These are phyloP conservation scores for Globisporangium canariense DNA, from an alignment of 352 stramenopile genomes.

Conservation along the genomic window DNA sequence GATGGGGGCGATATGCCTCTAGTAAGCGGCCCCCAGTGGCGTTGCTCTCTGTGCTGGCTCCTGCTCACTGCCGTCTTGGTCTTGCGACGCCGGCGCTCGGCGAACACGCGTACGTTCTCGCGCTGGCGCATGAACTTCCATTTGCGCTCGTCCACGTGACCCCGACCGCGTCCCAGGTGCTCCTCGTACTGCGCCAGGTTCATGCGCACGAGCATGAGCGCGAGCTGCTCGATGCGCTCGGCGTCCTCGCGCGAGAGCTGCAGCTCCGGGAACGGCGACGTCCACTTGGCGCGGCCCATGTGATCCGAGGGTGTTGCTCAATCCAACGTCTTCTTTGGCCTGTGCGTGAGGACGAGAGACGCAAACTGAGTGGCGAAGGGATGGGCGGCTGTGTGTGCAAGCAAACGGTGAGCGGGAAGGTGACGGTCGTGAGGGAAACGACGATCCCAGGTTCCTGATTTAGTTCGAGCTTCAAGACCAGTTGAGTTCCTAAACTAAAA, in stretches of 20 bases:
- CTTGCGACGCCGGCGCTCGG: slow-evolving; percentile 17
- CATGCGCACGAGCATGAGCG: slow-evolving; percentile 27
- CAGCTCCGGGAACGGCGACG: slow-evolving; percentile 28
- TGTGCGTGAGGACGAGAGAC: background rate
- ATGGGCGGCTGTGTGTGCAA: background rate
- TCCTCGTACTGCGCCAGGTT: slow-evolving; percentile 30
- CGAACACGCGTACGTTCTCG: slow-evolving; percentile 31
- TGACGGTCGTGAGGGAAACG: too few relatives aligned
- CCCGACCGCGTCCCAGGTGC: slow-evolving; percentile 21
- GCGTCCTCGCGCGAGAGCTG: slow-evolving; percentile 22
- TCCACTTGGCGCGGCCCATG: slow-evolving; percentile 16
- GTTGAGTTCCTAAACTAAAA: too few relatives aligned
- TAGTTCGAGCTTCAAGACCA: too few relatives aligned
- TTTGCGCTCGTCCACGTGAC: slow-evolving; percentile 21
- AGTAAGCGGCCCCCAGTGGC: background rate
- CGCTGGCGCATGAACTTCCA: slow-evolving; percentile 43
- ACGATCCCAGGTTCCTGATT: background rate
- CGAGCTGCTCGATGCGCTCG: slow-evolving; percentile 27
- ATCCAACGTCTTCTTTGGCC: too few relatives aligned
- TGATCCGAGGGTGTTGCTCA: background rate
- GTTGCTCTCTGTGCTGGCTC: background rate
- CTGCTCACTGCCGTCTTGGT: background rate
- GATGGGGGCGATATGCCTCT: background rate
- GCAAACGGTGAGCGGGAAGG: background rate
- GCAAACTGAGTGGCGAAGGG: background rate